Evolutionary conservation across 2,329 filamentous ascomycete genomes (phyloP).

Genomic region (Verticillium zaregamsianum): DNA sequence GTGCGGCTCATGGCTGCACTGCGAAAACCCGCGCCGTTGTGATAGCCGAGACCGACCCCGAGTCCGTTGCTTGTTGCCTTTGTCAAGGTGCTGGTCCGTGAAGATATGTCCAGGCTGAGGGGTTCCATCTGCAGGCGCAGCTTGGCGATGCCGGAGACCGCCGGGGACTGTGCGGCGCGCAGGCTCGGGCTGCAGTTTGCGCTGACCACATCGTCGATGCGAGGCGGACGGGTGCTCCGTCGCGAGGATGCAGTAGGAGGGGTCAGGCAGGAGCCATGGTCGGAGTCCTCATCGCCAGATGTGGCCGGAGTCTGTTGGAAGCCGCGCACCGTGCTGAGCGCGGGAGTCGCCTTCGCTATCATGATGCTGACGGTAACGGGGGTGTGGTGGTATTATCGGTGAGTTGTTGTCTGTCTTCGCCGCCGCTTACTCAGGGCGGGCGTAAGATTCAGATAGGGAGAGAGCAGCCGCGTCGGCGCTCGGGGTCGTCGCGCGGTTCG

Average conservation of each 20-base stretch:
- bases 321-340: slow-evolving; percentile 52
- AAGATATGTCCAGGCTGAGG: slow-evolving; percentile 59
- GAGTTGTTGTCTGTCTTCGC: not conserved
- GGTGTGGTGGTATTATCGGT: not conserved
- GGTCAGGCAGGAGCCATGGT: slow-evolving; percentile 30
- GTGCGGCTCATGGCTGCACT: slow-evolving; percentile 53
- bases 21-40: slow-evolving; percentile 33
- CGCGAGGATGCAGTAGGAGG: slow-evolving; percentile 17
- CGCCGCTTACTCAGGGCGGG: not conserved
- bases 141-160: slow-evolving; percentile 71
- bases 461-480: slow-evolving; percentile 51
- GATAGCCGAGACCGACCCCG: slow-evolving; percentile 25
- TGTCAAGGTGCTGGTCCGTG: slow-evolving; percentile 53
- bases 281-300: slow-evolving; percentile 56
- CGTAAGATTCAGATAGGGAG: slow-evolving; percentile 15
- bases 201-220: slow-evolving; percentile 54
- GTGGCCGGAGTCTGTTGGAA: slow-evolving; percentile 50
- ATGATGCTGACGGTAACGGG: slow-evolving; percentile 24
- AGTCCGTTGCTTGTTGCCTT: slow-evolving; percentile 41
- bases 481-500: slow-evolving; percentile 52
- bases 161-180: slow-evolving; percentile 47
- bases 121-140: slow-evolving; percentile 79
- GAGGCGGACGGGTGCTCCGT: slow-evolving; percentile 29
- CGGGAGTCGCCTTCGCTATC: slow-evolving; percentile 43
- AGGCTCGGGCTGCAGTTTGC: slow-evolving; percentile 60